Percentiles rank a stretch among this genome's conserved stretches.
phyloP scores from a whole-genome alignment of 176 grass and related monocot species.

The Oryza coarctata region DNA sequence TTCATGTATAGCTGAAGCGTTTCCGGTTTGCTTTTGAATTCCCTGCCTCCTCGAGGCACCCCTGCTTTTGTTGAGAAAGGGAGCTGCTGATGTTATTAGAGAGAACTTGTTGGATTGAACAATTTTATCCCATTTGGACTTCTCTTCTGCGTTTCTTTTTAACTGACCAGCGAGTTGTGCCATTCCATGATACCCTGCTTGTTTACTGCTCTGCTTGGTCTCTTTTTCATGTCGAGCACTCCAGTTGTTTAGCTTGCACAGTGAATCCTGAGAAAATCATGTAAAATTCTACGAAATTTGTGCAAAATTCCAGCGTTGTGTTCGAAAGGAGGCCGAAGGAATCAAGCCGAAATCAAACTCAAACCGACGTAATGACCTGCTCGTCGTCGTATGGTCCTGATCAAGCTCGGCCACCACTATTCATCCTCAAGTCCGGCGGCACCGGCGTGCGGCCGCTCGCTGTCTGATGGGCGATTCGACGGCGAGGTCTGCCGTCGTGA shows the following conservation, averaged over 20 bases:
- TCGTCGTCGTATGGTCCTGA: too few species aligned
- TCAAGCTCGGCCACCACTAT: too few species aligned
- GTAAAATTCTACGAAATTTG: too few species aligned
- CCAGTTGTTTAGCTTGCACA: background rate
- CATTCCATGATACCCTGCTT: background rate
- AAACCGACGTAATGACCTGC: too few species aligned
- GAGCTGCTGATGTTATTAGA: conserved; percentile 50
- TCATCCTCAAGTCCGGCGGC: too few species aligned
- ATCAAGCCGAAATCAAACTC: background rate
- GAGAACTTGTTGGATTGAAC: conserved; percentile 27
- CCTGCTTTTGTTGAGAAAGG: conserved; percentile 32
- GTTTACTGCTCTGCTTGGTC: background rate
- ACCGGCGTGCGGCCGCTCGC: too few species aligned
- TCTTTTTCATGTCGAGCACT: background rate
- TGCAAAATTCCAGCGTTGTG: too few species aligned
- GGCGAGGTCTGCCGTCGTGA: too few species aligned
- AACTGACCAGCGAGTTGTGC: background rate
- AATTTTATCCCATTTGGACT: conserved; percentile 26
- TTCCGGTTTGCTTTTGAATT: conserved; percentile 33
- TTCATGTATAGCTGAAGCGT: conserved; percentile 71
- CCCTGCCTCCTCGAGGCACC: background rate
- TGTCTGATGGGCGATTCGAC: too few species aligned
- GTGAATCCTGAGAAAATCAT: background rate
- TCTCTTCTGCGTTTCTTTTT: conserved; percentile 2
- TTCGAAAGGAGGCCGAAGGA: background rate